Base-by-base conservation (phyloP, 176 grass and related monocot genomes). In the Paspalum vaginatum region DNA sequence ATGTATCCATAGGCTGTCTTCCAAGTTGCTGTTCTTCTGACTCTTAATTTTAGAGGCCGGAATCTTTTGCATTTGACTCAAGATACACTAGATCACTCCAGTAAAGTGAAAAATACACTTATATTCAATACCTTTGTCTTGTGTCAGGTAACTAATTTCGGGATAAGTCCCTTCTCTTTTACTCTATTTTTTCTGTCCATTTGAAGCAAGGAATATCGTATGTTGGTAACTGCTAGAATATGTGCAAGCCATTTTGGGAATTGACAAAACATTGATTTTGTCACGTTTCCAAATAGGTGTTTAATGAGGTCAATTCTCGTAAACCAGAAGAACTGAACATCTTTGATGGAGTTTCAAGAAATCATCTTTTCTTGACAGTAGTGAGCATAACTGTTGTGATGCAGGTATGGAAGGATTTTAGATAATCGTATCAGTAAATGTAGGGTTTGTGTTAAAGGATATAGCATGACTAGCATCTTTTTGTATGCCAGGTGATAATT, bases 91-190 rank as follows among this genome's bases (percentile, higher is more conserved):
- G 70, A 66, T 47, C 71, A 93, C 16, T 85, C 88, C 14, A 93
- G 84, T 53, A 87, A 91, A 93, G 89, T 95, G 75, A 98, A 98
- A 88, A 95, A 93, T 90, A 84, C 92, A 39, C 89, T 98, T 85
- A 91, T 98, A 64, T 98, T 98, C 52, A 98, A 98, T 83, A 91
- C 96, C 48, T 98, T 98, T 84, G 96, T 98, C 50, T 79, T 98
- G 40, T 98, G 88, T 40, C 92, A 98, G 87, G 90, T 95, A 89
- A 79, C 52, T 75, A 18, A 37, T 78, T 25, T 26, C 69, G 47
- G 9, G 40, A 55, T 27, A 49, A 66, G 39, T 13, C 48, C 32
- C 27, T 85, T 61, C 38, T 39, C 58, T 72, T 81, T 50, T 61
- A 81, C 24, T 41, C 60, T 42, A 65, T 22, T 46, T 49, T 38